Conservation (phyloP, 768 basidiomycete species). For the Gloeostereum incarnatum region DNA sequence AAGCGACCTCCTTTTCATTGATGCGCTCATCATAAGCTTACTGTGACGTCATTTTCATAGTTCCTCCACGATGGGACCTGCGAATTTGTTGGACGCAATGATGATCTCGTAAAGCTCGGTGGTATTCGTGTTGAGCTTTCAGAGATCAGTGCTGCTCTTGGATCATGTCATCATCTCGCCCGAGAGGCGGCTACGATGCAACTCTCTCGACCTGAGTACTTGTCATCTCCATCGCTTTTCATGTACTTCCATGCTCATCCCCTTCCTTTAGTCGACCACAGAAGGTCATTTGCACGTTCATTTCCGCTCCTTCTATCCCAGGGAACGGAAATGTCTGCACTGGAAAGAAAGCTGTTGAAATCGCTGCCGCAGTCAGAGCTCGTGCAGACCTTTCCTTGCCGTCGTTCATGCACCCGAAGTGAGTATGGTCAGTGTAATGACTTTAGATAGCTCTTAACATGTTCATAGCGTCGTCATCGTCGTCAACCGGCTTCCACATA, state of each 20-base stretch:
- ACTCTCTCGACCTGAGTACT: conserved; percentile 4
- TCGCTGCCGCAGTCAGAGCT: background rate
- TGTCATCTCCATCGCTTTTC: background rate
- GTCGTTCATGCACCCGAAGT: conserved; percentile 5
- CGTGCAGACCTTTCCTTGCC: conserved; percentile 3
- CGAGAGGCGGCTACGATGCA: conserved; percentile 5
- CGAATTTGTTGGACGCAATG: conserved; percentile 6
- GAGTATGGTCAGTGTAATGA: background rate
- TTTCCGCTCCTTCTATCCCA: background rate
- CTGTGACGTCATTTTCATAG: too few relatives aligned
- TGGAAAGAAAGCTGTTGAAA: conserved; percentile 1
- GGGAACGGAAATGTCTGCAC: conserved; percentile 1
- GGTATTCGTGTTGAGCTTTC: conserved; percentile 6
- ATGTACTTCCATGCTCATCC: background rate
- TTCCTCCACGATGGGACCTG: conserved; percentile 6
- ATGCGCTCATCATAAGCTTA: too few relatives aligned
- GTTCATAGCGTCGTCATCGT: conserved; percentile 2
- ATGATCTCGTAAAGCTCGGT: conserved; percentile 5
- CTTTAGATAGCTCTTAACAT: background rate
- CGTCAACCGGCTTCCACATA: conserved; percentile 3
- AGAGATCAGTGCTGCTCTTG: conserved; percentile 3
- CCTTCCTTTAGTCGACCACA: conserved; percentile 3
- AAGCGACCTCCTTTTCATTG: background rate
- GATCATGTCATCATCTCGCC: conserved; percentile 1
- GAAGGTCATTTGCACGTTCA: conserved; percentile 4